Evolutionary conservation across 371 early-diverging fungal genomes (phyloP).

Genomic region (Massospora cicadina): DNA sequence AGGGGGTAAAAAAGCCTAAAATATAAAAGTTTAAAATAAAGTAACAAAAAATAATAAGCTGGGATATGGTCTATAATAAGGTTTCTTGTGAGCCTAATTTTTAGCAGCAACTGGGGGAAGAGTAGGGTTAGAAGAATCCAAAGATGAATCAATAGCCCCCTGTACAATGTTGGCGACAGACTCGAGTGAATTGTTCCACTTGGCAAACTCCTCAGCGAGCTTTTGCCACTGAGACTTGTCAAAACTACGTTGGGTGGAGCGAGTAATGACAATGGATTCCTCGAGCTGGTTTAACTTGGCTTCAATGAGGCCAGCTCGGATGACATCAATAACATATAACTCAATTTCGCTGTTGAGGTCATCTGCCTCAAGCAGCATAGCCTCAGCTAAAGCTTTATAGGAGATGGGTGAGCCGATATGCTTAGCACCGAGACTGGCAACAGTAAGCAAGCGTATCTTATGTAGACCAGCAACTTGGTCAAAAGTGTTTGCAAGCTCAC

Average conservation of each 20-base stretch:
- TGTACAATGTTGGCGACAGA: neutral
- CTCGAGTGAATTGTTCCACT: neutral
- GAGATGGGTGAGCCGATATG: conserved; percentile 46
- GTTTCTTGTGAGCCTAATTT: too few relatives aligned
- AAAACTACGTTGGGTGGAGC: conserved; percentile 1
- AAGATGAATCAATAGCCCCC: neutral
- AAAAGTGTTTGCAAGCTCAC: neutral
- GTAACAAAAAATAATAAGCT: too few relatives aligned
- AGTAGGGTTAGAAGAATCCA: too few relatives aligned
- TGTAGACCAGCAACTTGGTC: conserved; percentile 32
- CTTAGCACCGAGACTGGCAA: conserved; percentile 63
- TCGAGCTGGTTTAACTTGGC: conserved; percentile 85
- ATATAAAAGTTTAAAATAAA: too few relatives aligned
- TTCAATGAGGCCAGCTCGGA: conserved; percentile 81
- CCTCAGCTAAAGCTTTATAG: conserved; percentile 51
- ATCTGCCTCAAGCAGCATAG: conserved; percentile 55
- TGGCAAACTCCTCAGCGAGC: neutral
- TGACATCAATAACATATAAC: conserved; percentile 20
- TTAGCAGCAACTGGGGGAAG: too few relatives aligned
- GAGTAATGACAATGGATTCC: conserved; percentile 34
- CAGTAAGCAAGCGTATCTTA: conserved; percentile 75
- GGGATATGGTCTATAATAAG: too few relatives aligned
- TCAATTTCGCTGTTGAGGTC: conserved; percentile 82
- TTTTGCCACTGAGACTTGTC: neutral
- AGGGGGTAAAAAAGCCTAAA: too few relatives aligned